A percentile compares a stretch with the other conserved stretches of the same genome.
Evolutionary conservation across 495 filamentous ascomycete species (phyloP).

Genomic region (Glutinoglossum americanum): DNA sequence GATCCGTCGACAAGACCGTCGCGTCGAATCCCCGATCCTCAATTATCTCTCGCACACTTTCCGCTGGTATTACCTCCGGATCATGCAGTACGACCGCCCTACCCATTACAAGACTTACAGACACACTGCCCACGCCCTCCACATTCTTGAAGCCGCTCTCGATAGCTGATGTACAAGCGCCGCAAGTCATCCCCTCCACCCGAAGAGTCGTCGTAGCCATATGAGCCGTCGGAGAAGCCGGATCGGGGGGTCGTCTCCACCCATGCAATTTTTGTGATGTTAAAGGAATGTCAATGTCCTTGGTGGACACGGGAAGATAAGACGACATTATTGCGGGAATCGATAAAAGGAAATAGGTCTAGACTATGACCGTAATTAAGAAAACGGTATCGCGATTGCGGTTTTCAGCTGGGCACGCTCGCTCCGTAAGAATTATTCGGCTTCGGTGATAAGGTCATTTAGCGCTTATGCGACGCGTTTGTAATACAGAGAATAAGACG

Average conservation of each 20-base stretch:
- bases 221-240: slow-evolving; percentile 19
- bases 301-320: slow-evolving; percentile 8
- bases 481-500: no score
- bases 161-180: slow-evolving; percentile 72
- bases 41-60: slow-evolving; percentile 60
- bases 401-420: background rate
- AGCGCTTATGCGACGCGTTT: background rate
- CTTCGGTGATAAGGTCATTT: background rate
- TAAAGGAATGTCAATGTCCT: slow-evolving; percentile 5
- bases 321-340: slow-evolving; percentile 4
- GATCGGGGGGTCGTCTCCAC: background rate
- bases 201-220: slow-evolving; percentile 84
- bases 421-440: background rate
- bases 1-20: slow-evolving; percentile 67
- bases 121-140: slow-evolving; percentile 60
- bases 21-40: slow-evolving; percentile 91
- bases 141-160: slow-evolving; percentile 66
- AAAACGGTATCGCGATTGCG: background rate
- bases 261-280: background rate
- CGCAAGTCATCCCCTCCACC: slow-evolving; percentile 88
- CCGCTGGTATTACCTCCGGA: slow-evolving; percentile 46
- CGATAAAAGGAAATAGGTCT: background rate
- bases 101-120: slow-evolving; percentile 81
- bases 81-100: slow-evolving; percentile 82
- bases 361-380: background rate